A percentile compares a stretch with the other conserved stretches of the same genome.
Evolutionary conservation across 2,329 filamentous ascomycete genomes (phyloP).

Genomic region (Fusarium sp.): DNA sequence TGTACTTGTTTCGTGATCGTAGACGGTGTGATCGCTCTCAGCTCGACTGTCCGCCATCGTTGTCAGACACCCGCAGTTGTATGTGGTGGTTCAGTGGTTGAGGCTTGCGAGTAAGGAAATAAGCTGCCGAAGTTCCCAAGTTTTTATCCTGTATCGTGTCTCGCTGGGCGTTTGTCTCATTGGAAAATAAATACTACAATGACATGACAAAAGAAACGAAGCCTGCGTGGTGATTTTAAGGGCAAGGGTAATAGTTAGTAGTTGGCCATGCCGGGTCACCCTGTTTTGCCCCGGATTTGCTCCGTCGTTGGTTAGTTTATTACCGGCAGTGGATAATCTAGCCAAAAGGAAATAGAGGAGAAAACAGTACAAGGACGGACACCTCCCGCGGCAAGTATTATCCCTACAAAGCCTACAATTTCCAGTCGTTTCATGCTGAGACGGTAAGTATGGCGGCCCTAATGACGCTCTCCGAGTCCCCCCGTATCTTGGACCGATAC

Average conservation of each 20-base stretch:
- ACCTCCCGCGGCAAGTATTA: too few relatives aligned
- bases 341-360: background rate
- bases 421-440: background rate
- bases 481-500: too few relatives aligned
- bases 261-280: background rate
- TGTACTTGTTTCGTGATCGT: background rate
- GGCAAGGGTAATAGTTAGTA: too few relatives aligned
- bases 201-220: rapidly evolving
- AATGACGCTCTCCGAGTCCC: rapidly evolving
- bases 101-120: background rate
- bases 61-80: rapidly evolving
- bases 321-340: background rate
- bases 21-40: rapidly evolving
- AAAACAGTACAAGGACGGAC: rapidly evolving
- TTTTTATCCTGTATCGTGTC: background rate
- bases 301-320: background rate
- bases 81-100: background rate
- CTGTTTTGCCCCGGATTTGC: background rate
- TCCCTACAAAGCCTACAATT: rapidly evolving
- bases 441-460: background rate
- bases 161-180: rapidly evolving
- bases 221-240: rapidly evolving
- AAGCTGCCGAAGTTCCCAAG: rapidly evolving
- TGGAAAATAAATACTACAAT: rapidly evolving
- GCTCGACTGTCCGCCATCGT: background rate